A percentile compares a stretch with the other conserved stretches of the same genome.
These are phyloP conservation scores for Cephaloascus fragrans DNA, from an alignment of 805 yeast genomes.

Conservation along the genomic window DNA sequence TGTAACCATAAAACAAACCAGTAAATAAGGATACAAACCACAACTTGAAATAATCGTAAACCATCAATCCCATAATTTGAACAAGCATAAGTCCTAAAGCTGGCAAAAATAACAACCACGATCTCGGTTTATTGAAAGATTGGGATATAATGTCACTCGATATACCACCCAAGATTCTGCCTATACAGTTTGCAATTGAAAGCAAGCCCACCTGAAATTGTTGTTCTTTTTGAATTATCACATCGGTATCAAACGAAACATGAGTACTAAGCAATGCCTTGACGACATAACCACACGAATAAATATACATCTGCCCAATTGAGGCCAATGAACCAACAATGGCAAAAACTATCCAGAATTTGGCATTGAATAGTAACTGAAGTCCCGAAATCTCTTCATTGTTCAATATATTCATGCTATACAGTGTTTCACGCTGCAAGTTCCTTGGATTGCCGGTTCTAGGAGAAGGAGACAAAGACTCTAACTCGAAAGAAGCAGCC, in stretches of 20 bases:
- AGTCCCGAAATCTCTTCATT: constrained; percentile 7
- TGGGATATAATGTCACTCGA: constrained; percentile 51
- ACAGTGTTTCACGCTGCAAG: background rate
- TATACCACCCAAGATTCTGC: constrained; percentile 55
- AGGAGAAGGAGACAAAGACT: background rate
- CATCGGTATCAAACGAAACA: constrained; percentile 11
- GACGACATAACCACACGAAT: constrained; percentile 36
- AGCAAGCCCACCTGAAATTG: constrained; percentile 66
- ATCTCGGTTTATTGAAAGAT: constrained; percentile 33
- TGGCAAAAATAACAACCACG: constrained; percentile 48
- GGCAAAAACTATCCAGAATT: constrained; percentile 28
- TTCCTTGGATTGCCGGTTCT: background rate
- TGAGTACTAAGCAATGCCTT: constrained; percentile 20
- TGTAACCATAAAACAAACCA: constrained; percentile 67
- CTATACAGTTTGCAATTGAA: constrained; percentile 57
- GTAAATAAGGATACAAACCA: constrained; percentile 44
- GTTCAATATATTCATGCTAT: too few species aligned
- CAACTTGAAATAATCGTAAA: constrained; percentile 24
- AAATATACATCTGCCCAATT: constrained; percentile 36
- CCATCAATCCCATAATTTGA: constrained; percentile 36
- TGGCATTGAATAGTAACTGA: constrained; percentile 11
- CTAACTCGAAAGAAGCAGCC: constrained; percentile 3
- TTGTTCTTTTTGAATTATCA: constrained; percentile 43
- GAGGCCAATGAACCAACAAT: constrained; percentile 29
- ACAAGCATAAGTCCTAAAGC: constrained; percentile 34